phyloP scores from a whole-genome alignment of 352 stramenopile species.

The Phytophthora parvispora region DNA sequence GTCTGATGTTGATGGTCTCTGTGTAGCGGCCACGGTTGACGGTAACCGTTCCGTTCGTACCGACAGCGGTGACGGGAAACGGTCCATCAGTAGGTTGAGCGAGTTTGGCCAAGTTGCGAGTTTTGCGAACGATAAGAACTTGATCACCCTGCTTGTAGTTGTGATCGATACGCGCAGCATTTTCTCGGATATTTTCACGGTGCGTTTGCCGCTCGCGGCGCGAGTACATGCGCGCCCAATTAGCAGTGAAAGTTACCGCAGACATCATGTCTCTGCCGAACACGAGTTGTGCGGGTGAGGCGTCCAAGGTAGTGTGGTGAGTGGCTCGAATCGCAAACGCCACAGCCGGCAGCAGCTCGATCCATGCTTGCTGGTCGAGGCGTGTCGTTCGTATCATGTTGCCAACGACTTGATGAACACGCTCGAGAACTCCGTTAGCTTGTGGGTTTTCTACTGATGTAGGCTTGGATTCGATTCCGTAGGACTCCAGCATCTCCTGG shows the following conservation, averaged over 20 bases:
- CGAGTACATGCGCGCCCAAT: background rate
- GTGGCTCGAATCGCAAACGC: background rate
- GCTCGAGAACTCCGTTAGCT: background rate
- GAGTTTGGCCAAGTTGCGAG: background rate
- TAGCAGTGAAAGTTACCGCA: background rate
- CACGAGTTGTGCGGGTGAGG: background rate
- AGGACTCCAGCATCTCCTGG: slow-evolving; percentile 3
- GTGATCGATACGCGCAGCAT: background rate
- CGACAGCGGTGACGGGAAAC: background rate
- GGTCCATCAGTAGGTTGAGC: background rate
- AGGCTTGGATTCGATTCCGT: background rate
- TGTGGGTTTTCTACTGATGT: slow-evolving; percentile 1
- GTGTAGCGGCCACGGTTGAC: background rate
- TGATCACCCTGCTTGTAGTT: background rate
- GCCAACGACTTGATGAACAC: background rate
- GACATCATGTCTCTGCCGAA: background rate
- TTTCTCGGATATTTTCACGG: background rate
- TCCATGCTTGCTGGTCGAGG: slow-evolving; percentile 3
- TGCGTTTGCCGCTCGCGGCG: background rate
- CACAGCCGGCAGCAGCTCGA: background rate
- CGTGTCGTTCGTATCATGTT: slow-evolving; percentile 1
- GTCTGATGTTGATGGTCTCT: background rate
- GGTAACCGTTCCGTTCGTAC: background rate
- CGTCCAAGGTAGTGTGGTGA: background rate
- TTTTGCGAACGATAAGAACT: background rate